These are phyloP conservation scores for Teunomyces lycoperdinae DNA, from an alignment of 805 yeast species.

Conservation along the genomic window DNA sequence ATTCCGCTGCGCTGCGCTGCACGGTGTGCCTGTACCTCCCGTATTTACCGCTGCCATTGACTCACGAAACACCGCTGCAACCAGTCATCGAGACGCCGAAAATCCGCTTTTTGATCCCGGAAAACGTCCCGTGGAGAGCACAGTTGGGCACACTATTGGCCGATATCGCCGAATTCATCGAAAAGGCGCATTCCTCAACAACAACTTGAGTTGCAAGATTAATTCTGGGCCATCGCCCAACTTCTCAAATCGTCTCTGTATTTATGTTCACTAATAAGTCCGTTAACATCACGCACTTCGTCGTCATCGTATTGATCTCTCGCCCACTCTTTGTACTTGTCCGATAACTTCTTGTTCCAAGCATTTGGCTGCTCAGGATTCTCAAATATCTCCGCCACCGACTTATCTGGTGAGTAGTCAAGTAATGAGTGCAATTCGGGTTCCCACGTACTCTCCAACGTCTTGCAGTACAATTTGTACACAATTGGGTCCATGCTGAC, in stretches of 20 bases:
- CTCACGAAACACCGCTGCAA: background rate
- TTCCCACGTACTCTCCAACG: constrained; percentile 64
- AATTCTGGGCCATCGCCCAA: constrained; percentile 29
- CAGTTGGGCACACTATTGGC: constrained; percentile 3
- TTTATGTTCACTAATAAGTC: constrained; percentile 36
- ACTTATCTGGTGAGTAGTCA: constrained; percentile 64
- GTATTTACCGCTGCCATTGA: constrained; percentile 9
- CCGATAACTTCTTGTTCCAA: constrained; percentile 12
- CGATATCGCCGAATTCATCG: constrained; percentile 5
- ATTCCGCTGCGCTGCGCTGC: background rate
- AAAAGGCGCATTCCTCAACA: background rate
- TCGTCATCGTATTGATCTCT: constrained; percentile 10
- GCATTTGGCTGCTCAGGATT: constrained; percentile 47
- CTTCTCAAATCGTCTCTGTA: constrained; percentile 40
- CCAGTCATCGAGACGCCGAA: background rate
- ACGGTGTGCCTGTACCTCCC: constrained; percentile 8
- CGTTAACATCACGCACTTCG: constrained; percentile 29
- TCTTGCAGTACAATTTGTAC: constrained; percentile 47
- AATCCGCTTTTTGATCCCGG: background rate
- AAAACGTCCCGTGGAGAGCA: background rate
- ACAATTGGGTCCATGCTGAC: constrained; percentile 46
- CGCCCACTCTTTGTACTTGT: constrained; percentile 10
- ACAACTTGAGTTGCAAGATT: background rate
- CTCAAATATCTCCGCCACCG: constrained; percentile 70
- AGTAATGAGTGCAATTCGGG: constrained; percentile 40